Evolutionary conservation across 441 rosid species (phyloP).

Genomic region (Brassica hybrid): DNA sequence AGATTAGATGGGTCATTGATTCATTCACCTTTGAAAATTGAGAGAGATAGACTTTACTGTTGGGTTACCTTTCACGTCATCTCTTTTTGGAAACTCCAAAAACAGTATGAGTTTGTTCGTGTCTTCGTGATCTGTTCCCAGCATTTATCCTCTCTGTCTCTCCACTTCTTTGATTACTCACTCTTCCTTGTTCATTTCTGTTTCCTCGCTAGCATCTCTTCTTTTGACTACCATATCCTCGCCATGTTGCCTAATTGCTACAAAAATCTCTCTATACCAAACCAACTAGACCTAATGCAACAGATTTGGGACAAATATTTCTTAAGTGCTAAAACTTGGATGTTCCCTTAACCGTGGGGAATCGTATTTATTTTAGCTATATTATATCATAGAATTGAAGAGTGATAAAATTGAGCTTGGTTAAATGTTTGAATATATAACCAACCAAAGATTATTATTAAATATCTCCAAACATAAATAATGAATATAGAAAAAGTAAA

Average conservation of each 20-base stretch:
- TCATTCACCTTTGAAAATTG: conserved; percentile 40
- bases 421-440: neutral
- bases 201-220: conserved; percentile 26
- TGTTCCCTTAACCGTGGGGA: neutral
- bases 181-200: conserved; percentile 28
- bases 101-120: conserved; percentile 44
- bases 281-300: neutral
- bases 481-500: neutral
- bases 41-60: conserved; percentile 37
- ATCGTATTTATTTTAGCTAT: too few species aligned
- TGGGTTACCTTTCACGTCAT: conserved; percentile 45
- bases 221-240: conserved; percentile 5
- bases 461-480: neutral
- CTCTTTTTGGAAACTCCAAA: conserved; percentile 45
- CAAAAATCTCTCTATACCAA: neutral
- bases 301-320: neutral
- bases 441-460: neutral
- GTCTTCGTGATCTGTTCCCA: conserved; percentile 45
- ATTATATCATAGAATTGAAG: neutral
- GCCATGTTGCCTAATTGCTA: conserved; percentile 5
- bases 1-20: conserved; percentile 44
- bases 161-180: conserved; percentile 39
- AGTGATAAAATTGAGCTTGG: neutral
- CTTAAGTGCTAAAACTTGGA: neutral
- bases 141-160: conserved; percentile 46